Evolutionary conservation across 768 basidiomycete species (phyloP).

Genomic region (Gloeopeniophorella convolvens): DNA sequence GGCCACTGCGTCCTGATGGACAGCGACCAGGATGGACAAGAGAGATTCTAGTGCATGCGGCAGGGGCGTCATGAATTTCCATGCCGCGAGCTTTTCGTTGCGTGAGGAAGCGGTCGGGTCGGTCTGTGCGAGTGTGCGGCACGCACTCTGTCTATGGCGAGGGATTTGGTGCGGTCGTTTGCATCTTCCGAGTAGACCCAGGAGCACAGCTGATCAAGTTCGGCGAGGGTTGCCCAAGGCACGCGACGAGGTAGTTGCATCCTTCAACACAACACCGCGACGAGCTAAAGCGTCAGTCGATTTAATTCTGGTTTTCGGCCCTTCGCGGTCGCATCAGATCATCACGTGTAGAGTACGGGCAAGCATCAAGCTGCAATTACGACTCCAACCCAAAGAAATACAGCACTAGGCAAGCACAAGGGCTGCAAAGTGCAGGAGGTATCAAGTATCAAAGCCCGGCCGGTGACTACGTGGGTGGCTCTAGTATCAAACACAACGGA

Average conservation of each 20-base stretch:
- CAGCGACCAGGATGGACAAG: slow-evolving; percentile 52
- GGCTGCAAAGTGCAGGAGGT: too few species aligned
- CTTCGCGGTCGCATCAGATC: too few species aligned
- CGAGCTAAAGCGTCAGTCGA: too few species aligned
- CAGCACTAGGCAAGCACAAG: too few species aligned
- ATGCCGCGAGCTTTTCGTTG: slow-evolving; percentile 59
- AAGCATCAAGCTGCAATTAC: too few species aligned
- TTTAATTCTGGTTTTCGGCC: too few species aligned
- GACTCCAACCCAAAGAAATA: too few species aligned
- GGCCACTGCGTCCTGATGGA: slow-evolving; percentile 44
- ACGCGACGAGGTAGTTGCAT: slow-evolving; percentile 78
- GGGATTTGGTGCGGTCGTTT: slow-evolving; percentile 45
- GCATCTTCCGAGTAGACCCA: slow-evolving; percentile 69
- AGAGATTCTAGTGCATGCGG: slow-evolving; percentile 78
- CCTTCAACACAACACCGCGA: too few species aligned
- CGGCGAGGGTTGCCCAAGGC: slow-evolving; percentile 64
- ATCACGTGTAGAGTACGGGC: too few species aligned
- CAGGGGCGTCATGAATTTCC: slow-evolving; percentile 67
- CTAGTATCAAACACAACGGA: too few species aligned
- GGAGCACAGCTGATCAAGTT: slow-evolving; percentile 69
- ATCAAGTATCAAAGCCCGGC: too few species aligned
- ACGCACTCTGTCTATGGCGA: slow-evolving; percentile 62
- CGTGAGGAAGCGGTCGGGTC: background rate
- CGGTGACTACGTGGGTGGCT: too few species aligned
- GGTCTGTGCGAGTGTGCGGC: background rate